These are phyloP conservation scores for Auriculariales sp. DNA, from an alignment of 768 basidiomycete genomes.

Conservation along the genomic window DNA sequence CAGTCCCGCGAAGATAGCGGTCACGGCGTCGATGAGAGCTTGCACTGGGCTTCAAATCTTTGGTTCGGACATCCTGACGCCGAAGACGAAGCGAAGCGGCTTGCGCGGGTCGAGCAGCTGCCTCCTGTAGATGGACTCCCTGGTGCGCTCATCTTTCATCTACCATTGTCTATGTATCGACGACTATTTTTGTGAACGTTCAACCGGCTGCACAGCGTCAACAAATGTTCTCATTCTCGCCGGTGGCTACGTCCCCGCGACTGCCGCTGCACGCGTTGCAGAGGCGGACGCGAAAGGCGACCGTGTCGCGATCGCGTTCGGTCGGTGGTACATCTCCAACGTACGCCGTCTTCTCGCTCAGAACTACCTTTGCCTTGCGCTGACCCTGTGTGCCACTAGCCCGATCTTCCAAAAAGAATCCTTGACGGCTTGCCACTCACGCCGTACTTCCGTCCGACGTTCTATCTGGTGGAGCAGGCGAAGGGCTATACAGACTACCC, in stretches of 20 bases:
- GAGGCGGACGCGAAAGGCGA: conserved; percentile 9
- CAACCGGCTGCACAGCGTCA: too few relatives aligned
- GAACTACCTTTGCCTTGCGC: too few relatives aligned
- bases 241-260: conserved; percentile 29
- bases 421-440: background rate
- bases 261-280: conserved; percentile 23
- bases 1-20: too few relatives aligned
- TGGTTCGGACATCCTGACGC: conserved; percentile 4
- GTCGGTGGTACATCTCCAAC: conserved; percentile 23
- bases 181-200: too few relatives aligned
- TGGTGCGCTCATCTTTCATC: too few relatives aligned
- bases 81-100: too few relatives aligned
- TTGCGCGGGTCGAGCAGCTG: too few relatives aligned
- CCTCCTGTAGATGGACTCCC: too few relatives aligned
- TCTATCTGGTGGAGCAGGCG: background rate
- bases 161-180: too few relatives aligned
- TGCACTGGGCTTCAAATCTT: background rate
- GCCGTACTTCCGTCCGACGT: background rate
- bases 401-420: background rate
- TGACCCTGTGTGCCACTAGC: too few relatives aligned
- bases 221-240: conserved; percentile 31
- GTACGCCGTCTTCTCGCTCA: conserved; percentile 16
- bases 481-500: background rate
- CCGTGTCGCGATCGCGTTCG: conserved; percentile 20
- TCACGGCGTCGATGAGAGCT: too few relatives aligned